A percentile compares a stretch with the other conserved stretches of the same genome.
Conservation (phyloP, 352 stramenopile species). For the Pythium grandisporangium region DNA sequence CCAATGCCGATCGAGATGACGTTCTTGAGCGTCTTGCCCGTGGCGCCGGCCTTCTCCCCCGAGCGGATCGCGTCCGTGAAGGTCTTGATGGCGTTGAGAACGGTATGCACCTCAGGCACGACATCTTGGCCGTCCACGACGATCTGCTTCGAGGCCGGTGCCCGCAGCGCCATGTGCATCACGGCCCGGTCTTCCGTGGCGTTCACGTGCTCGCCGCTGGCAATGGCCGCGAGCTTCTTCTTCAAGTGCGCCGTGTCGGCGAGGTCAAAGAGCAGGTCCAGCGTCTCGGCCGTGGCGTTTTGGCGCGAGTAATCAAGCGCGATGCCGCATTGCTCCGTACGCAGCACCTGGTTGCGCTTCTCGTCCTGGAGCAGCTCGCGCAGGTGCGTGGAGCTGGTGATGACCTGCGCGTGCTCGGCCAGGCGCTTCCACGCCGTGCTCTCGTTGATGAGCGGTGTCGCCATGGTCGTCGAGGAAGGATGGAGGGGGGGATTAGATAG, state of each 20-base stretch:
- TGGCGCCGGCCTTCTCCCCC: conserved; percentile 83
- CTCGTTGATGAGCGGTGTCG: conserved; percentile 52
- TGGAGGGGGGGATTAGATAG: not conserved
- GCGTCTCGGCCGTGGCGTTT: conserved; percentile 81
- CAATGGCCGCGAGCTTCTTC: conserved; percentile 88
- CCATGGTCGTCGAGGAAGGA: conserved; percentile 10
- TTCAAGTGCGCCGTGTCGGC: conserved; percentile 83
- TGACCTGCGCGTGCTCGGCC: conserved; percentile 56
- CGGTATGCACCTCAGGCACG: conserved; percentile 92
- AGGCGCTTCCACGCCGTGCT: conserved; percentile 66
- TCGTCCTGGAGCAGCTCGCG: conserved; percentile 86
- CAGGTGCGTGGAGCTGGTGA: conserved; percentile 84
- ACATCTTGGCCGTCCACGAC: conserved; percentile 94
- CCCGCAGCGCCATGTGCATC: conserved; percentile 94
- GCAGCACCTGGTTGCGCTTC: conserved; percentile 84
- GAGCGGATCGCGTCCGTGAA: conserved; percentile 90
- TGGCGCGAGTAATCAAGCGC: conserved; percentile 94
- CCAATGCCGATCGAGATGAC: conserved; percentile 97
- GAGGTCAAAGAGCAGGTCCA: conserved; percentile 90
- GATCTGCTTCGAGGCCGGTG: conserved; percentile 71
- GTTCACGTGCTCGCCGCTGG: conserved; percentile 92
- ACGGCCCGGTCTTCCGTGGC: conserved; percentile 94
- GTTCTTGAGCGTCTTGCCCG: conserved; percentile 92
- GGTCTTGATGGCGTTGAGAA: conserved; percentile 91
- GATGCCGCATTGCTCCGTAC: conserved; percentile 88